Evolutionary conservation across 139 green algal genomes (phyloP), one percentile per base, ranked within the genome.

Genomic region (Tetraselmis chui): DNA sequence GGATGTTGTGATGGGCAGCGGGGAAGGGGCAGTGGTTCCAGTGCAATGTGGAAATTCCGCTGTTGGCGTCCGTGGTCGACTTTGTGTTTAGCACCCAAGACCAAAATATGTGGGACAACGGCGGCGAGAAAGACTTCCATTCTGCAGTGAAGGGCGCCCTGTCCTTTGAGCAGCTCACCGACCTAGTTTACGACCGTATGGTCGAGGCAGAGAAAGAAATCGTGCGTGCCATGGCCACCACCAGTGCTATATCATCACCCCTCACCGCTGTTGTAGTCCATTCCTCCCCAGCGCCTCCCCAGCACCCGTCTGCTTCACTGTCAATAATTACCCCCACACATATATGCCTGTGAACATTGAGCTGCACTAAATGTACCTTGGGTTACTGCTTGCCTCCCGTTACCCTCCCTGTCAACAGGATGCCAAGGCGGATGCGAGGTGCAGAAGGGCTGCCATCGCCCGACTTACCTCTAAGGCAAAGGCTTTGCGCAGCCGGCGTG

Each of bases 71-170:
- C 26, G 83, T 93, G 75, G 76, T 98, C 32, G 91, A 98, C 86
- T 97, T 91, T 80, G 94, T 96, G 29, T 87, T 98, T 59, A 87
- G 31, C 5, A 91, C 97, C 84, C 81, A 83, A n/a, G 87, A 91
- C 1, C 84, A 89, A 59, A 58, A 81, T 22, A n/a, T 79, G 1
- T 97, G 94, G 94, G 94, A 98, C 86, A 98, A 98, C 91, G 94
- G 94, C 81, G 30, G 79, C 2, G 81, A 89, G 79, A 83, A 76
- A 58, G 93, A 97, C 88, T 97, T 86, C 85, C 91, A 95, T 88
- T 92, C 89, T 2, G 80, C 80, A 23, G 86, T 95, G 0, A 76
- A 76, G 26, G 82, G 82, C 23, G 83, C 82, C 2, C 75, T 88
- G 31, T 78, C 77, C 0, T 79, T 76, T 75, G 85, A 78, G 2